These are phyloP conservation scores for Colletotrichum higginsianum DNA, from an alignment of 2,329 filamentous ascomycete species.

Conservation along the genomic window DNA sequence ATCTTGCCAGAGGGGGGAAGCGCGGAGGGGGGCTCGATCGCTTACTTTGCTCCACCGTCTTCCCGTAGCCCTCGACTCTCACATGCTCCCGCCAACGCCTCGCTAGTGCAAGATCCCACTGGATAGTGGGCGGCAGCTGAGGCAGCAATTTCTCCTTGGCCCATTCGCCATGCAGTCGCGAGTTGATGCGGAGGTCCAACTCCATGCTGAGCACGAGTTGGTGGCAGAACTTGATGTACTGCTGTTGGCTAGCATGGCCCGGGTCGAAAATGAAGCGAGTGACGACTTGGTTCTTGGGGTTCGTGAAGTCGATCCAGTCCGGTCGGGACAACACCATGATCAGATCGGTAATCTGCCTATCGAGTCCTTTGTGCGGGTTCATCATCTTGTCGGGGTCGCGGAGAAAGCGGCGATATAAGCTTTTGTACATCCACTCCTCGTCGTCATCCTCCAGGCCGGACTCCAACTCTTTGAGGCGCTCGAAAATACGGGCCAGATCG, in stretches of 20 bases:
- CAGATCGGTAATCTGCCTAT: conserved; percentile 81
- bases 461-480: conserved; percentile 72
- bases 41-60: conserved; percentile 66
- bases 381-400: conserved; percentile 75
- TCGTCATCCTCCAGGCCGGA: conserved; percentile 69
- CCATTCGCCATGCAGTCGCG: conserved; percentile 71
- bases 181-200: conserved; percentile 79
- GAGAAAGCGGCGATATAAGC: conserved; percentile 78
- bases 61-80: conserved; percentile 73
- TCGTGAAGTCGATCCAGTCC: conserved; percentile 82
- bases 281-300: conserved; percentile 78
- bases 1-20: not conserved
- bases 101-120: conserved; percentile 81
- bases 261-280: conserved; percentile 80
- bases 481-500: conserved; percentile 69
- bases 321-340: conserved; percentile 78
- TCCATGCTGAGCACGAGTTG: conserved; percentile 82
- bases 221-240: conserved; percentile 80
- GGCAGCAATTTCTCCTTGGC: conserved; percentile 75
- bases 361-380: conserved; percentile 74
- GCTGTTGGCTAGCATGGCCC: conserved; percentile 66
- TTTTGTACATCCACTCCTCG: conserved; percentile 72
- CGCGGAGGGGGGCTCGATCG: conserved; percentile 14
- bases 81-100: conserved; percentile 81
- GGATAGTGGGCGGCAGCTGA: conserved; percentile 78